phyloP scores from a whole-genome alignment of 306 rosid species.

The Quercus aquifolioides region DNA sequence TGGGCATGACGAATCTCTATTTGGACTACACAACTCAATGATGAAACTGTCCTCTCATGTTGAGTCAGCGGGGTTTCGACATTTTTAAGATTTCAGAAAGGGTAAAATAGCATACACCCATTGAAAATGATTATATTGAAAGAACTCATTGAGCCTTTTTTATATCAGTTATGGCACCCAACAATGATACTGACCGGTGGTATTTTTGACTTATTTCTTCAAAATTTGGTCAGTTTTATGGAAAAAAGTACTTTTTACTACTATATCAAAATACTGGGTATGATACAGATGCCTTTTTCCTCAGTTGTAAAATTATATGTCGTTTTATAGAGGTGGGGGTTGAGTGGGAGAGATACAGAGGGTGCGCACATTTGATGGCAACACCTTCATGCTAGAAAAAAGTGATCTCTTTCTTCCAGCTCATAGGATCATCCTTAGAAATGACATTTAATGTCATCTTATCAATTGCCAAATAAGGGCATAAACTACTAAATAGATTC shows the following conservation, averaged over 20 bases:
- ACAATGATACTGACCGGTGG: not conserved
- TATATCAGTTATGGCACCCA: constrained; percentile 6
- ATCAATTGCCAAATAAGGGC: not conserved
- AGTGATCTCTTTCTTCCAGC: not conserved
- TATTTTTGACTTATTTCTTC: not conserved
- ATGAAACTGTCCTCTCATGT: constrained; percentile 22
- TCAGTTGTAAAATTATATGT: not conserved
- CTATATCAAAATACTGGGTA: constrained; percentile 2
- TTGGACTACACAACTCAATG: constrained; percentile 12
- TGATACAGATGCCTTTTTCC: not conserved
- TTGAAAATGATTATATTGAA: constrained; percentile 30
- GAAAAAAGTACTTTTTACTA: not conserved
- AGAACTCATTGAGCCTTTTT: constrained; percentile 47
- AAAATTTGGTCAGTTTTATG: not conserved
- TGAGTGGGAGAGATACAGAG: not conserved
- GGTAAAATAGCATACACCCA: constrained; percentile 47
- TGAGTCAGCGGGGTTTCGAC: constrained; percentile 44
- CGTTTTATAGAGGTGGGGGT: not conserved
- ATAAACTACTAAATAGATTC: no score
- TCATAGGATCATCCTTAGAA: constrained; percentile 7
- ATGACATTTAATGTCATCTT: not conserved
- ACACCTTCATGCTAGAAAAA: constrained; percentile 10
- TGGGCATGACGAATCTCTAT: not conserved
- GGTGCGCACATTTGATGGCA: not conserved
- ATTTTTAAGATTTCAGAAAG: constrained; percentile 29